Evolutionary conservation across 768 basidiomycete species (phyloP).

Genomic region (Tricholomella constricta): DNA sequence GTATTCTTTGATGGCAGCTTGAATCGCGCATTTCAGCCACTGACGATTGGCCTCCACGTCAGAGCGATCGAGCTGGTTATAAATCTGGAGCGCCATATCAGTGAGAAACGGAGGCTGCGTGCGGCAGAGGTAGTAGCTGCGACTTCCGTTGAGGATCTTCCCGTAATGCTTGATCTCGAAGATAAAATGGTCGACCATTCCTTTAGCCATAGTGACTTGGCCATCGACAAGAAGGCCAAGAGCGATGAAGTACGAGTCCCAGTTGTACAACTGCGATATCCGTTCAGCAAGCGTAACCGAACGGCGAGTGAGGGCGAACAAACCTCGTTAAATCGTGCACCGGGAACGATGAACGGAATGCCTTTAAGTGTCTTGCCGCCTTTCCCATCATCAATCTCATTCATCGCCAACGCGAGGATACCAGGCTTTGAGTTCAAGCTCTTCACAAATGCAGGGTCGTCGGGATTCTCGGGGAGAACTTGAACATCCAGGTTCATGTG

Average conservation of each 20-base stretch:
- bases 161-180: constrained; percentile 99
- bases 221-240: constrained; percentile 95
- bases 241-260: constrained; percentile 94
- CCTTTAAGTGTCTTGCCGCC: constrained; percentile 86
- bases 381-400: constrained; percentile 77
- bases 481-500: constrained; percentile 94
- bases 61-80: constrained; percentile 89
- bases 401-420: constrained; percentile 94
- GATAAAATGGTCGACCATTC: constrained; percentile 98
- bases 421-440: constrained; percentile 94
- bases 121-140: constrained; percentile 93
- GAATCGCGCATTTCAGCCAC: constrained; percentile 96
- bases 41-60: constrained; percentile 77
- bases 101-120: constrained; percentile 98
- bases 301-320: constrained; percentile 21
- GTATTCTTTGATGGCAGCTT: constrained; percentile 98
- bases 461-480: constrained; percentile 82
- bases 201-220: constrained; percentile 91
- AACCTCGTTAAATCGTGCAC: constrained; percentile 92
- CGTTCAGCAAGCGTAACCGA: constrained; percentile 1
- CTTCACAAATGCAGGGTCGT: constrained; percentile 88
- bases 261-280: constrained; percentile 75
- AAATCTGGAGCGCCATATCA: constrained; percentile 98
- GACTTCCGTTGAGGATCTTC: constrained; percentile 95
- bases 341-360: constrained; percentile 96